Percentiles rank a stretch among this genome's conserved stretches.
phyloP scores from a whole-genome alignment of 148 eudicot genomes.

The Heliosperma pusillum region DNA sequence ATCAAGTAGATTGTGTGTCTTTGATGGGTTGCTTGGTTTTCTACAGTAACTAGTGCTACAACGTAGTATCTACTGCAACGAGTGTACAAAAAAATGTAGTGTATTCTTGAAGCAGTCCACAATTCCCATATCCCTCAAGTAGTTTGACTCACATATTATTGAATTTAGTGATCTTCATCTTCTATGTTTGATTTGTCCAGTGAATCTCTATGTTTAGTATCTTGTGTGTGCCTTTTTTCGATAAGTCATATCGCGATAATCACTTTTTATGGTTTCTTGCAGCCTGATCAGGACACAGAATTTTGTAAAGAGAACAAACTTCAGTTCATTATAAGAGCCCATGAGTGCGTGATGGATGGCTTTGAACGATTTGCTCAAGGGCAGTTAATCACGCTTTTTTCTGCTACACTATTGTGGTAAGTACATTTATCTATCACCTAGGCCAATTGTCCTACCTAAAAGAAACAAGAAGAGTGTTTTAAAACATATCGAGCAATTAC shows the following conservation, averaged over 20 bases:
- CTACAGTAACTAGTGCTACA: too few species aligned
- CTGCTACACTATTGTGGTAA: constrained; percentile 98
- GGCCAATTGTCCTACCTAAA: neutral
- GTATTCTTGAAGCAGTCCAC: too few species aligned
- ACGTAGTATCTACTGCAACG: too few species aligned
- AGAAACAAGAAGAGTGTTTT: neutral
- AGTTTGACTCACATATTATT: neutral
- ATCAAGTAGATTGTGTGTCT: too few species aligned
- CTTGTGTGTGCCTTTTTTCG: constrained; percentile 1
- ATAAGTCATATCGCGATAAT: neutral
- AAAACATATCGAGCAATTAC: neutral
- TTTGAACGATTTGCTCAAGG: constrained; percentile 99
- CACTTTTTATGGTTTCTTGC: constrained; percentile 25
- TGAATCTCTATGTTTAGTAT: neutral
- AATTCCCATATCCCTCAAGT: too few species aligned
- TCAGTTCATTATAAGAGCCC: constrained; percentile 93
- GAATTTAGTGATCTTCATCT: too few species aligned
- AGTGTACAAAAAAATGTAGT: too few species aligned
- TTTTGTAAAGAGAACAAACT: constrained; percentile 88
- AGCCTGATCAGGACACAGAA: constrained; percentile 94
- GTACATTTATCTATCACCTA: constrained; percentile 3
- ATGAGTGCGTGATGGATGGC: constrained; percentile 98
- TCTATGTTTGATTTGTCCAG: neutral
- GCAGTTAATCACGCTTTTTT: constrained; percentile 90
- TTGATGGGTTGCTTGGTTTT: too few species aligned